Conservation (phyloP, 2,329 filamentous ascomycete genomes). For the Pseudogymnoascus sp. region DNA sequence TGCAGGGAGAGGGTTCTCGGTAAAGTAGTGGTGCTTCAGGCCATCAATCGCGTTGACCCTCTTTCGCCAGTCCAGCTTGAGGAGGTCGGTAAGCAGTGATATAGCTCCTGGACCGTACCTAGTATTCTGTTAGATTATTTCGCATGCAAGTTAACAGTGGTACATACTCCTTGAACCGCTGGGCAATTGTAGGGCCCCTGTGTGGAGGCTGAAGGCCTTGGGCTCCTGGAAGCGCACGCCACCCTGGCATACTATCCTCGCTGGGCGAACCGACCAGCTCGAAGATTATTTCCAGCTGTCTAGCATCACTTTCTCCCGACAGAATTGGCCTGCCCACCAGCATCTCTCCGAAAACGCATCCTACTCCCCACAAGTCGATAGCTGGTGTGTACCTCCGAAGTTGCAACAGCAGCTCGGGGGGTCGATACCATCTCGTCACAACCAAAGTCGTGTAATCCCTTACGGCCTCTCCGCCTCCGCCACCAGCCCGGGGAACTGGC, state of each 20-base stretch:
- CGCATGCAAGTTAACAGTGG: slow-evolving; percentile 13
- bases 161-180: slow-evolving; percentile 54
- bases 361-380: slow-evolving; percentile 97
- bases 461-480: slow-evolving; percentile 74
- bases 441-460: slow-evolving; percentile 95
- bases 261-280: slow-evolving; percentile 85
- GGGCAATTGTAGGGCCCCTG: slow-evolving; percentile 59
- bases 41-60: slow-evolving; percentile 93
- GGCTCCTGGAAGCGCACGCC: slow-evolving; percentile 74
- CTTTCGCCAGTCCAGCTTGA: slow-evolving; percentile 82
- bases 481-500: slow-evolving; percentile 65
- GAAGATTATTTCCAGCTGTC: slow-evolving; percentile 92
- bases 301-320: slow-evolving; percentile 77
- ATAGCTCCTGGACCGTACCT: slow-evolving; percentile 66
- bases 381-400: slow-evolving; percentile 91
- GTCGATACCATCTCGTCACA: slow-evolving; percentile 94
- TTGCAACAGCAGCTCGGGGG: slow-evolving; percentile 84
- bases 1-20: slow-evolving; percentile 68
- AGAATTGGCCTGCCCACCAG: slow-evolving; percentile 88
- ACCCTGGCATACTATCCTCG: slow-evolving; percentile 88
- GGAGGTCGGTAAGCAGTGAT: slow-evolving; percentile 71
- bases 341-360: slow-evolving; percentile 99
- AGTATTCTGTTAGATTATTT: slow-evolving; percentile 45
- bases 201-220: slow-evolving; percentile 63
- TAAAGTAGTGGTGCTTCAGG: slow-evolving; percentile 87